Conservation (phyloP, 257 asterid genomes). For the Scutellaria barbata region DNA sequence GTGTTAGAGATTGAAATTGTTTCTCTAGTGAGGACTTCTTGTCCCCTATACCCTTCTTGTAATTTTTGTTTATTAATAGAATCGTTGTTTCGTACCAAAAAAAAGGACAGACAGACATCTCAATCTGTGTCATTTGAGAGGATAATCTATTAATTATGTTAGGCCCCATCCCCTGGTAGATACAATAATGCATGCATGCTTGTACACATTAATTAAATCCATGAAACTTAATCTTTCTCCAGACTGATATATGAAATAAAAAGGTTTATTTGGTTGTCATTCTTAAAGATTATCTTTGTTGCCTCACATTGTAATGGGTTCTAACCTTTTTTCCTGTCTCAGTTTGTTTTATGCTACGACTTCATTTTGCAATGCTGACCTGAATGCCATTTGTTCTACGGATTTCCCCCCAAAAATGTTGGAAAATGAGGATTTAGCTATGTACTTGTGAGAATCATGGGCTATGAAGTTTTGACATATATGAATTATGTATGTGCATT, state of each 20-base stretch:
- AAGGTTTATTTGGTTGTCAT: background rate
- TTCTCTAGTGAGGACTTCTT: no score
- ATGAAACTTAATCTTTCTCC: background rate
- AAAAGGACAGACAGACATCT: slow-evolving; percentile 11
- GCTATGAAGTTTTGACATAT: slow-evolving; percentile 1
- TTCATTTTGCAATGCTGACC: background rate
- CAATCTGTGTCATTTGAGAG: slow-evolving; percentile 13
- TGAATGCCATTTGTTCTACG: background rate
- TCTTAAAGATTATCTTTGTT: background rate
- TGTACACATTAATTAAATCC: background rate
- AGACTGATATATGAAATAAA: background rate
- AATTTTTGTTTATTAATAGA: no score
- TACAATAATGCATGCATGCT: slow-evolving; percentile 3
- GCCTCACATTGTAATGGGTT: background rate
- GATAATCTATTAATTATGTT: slow-evolving; percentile 23
- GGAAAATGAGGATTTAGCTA: background rate
- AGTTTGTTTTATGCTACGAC: background rate
- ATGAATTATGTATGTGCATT: background rate
- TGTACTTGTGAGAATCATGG: background rate
- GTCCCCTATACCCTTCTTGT: no score
- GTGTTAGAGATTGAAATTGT: no score
- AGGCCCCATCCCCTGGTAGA: background rate
- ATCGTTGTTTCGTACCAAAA: no score
- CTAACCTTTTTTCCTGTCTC: background rate
- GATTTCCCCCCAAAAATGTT: background rate